Percentiles rank a stretch among this genome's conserved stretches.
Evolutionary conservation across 148 eudicot species (phyloP).

Genomic region (Fagopyrum esculentum): DNA sequence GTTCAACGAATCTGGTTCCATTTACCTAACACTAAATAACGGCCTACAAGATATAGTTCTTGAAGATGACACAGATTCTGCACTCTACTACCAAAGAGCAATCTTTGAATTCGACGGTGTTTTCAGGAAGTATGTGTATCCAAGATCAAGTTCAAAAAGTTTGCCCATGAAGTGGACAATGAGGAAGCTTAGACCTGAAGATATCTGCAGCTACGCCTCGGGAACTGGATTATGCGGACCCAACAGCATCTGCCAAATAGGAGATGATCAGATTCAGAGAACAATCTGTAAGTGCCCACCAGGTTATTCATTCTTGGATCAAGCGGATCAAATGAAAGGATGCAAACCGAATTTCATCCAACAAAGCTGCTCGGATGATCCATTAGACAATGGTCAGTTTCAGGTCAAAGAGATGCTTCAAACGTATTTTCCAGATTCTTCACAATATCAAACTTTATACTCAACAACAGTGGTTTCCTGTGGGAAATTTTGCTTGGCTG

Average conservation of each 20-base stretch:
- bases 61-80: too few species aligned
- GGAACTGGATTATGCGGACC: slow-evolving; percentile 52
- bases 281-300: slow-evolving; percentile 40
- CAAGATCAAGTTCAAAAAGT: too few species aligned
- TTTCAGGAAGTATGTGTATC: too few species aligned
- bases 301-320: slow-evolving; percentile 29
- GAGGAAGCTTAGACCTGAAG: too few species aligned
- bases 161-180: too few species aligned
- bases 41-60: too few species aligned
- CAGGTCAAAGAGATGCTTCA: slow-evolving; percentile 11
- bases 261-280: slow-evolving; percentile 15
- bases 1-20: too few species aligned
- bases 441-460: slow-evolving; percentile 19
- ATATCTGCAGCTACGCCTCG: too few species aligned
- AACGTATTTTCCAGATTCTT: slow-evolving; percentile 23
- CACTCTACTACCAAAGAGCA: too few species aligned
- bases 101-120: too few species aligned
- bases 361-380: slow-evolving; percentile 17
- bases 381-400: slow-evolving; percentile 12
- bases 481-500: slow-evolving; percentile 28
- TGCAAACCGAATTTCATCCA: slow-evolving; percentile 31
- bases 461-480: slow-evolving; percentile 16
- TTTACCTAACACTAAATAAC: too few species aligned
- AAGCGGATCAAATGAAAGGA: slow-evolving; percentile 32
- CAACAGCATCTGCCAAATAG: slow-evolving; percentile 43